phyloP scores from a whole-genome alignment of 2,329 filamentous ascomycete genomes.

The Penicillium nordicum region DNA sequence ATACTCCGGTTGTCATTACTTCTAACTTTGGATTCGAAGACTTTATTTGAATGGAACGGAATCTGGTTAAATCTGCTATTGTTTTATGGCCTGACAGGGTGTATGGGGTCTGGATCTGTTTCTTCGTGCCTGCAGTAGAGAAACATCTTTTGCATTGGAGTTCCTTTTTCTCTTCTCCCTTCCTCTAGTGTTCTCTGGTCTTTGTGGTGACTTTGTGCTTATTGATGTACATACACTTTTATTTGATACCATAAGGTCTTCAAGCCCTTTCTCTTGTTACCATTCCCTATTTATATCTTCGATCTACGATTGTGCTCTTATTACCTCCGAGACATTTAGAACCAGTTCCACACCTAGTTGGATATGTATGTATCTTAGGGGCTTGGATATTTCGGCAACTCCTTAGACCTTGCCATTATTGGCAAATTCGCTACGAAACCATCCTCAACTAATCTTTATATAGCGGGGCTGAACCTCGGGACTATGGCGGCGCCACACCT shows the following conservation, averaged over 20 bases:
- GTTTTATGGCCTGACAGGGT: constrained; percentile 8
- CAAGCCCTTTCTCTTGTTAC: not conserved
- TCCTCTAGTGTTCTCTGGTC: not conserved
- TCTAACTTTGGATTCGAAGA: constrained; percentile 2
- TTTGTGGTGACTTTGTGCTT: not conserved
- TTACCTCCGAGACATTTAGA: not conserved
- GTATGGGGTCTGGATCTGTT: not conserved
- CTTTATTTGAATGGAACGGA: constrained; percentile 15
- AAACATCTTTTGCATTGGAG: not conserved
- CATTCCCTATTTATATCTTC: not conserved
- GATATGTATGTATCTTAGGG: not conserved
- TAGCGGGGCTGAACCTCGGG: not conserved
- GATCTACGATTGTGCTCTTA: no score
- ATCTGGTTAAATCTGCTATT: constrained; percentile 1
- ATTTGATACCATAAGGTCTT: not conserved
- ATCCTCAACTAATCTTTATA: no score
- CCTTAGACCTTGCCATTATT: no score
- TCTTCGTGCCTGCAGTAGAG: not conserved
- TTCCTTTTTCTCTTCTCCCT: not conserved
- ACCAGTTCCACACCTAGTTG: not conserved
- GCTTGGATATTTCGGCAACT: no score
- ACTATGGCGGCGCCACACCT: not conserved
- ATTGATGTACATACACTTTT: constrained; percentile 8
- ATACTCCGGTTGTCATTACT: constrained; percentile 7
- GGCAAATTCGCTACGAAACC: no score